These are phyloP conservation scores for Biscogniauxia marginata DNA, from an alignment of 2,329 filamentous ascomycete genomes.

Conservation along the genomic window DNA sequence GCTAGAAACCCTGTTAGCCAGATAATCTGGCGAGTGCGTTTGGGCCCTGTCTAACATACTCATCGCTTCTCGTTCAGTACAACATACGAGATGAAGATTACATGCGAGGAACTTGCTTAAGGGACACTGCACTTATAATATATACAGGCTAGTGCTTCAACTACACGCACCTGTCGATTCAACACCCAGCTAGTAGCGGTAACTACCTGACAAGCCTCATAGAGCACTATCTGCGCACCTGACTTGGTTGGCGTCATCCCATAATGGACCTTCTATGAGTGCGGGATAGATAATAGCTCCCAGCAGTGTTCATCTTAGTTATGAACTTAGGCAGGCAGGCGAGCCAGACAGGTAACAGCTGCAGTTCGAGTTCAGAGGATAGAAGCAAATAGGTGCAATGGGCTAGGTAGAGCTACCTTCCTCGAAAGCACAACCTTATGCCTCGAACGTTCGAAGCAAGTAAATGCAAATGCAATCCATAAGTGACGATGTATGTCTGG, in stretches of 20 bases:
- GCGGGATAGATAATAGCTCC: not conserved
- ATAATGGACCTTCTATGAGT: not conserved
- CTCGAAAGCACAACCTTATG: too few relatives aligned
- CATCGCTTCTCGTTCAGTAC: not conserved
- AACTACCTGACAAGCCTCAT: too few relatives aligned
- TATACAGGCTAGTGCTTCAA: too few relatives aligned
- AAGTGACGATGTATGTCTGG: not conserved
- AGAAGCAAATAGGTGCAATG: not conserved
- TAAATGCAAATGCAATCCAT: not conserved
- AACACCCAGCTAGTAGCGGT: too few relatives aligned
- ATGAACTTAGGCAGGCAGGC: not conserved
- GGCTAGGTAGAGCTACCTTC: not conserved
- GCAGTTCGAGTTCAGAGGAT: not conserved
- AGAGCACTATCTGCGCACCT: too few relatives aligned
- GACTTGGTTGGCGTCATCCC: too few relatives aligned
- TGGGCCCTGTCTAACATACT: not conserved
- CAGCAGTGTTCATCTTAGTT: not conserved
- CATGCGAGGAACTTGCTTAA: not conserved
- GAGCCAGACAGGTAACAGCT: too few relatives aligned
- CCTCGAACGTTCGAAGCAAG: too few relatives aligned
- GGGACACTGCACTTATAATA: too few relatives aligned
- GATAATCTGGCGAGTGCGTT: not conserved
- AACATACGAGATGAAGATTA: not conserved
- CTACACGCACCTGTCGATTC: too few relatives aligned
- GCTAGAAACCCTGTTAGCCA: not conserved